phyloP scores from a whole-genome alignment of 75 land plant genomes.

The Cupressus sempervirens region DNA sequence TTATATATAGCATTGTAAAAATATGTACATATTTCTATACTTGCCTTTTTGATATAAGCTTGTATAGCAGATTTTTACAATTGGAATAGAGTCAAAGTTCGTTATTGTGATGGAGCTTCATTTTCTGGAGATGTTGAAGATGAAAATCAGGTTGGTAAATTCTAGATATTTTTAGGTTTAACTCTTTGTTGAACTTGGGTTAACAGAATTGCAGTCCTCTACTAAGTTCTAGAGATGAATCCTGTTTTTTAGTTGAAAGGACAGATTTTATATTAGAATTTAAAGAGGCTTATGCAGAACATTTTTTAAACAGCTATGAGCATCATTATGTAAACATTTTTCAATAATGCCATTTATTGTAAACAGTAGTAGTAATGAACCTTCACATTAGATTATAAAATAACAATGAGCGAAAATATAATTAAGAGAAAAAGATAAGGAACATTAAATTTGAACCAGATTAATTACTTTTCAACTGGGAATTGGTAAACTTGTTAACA shows the following conservation, averaged over 20 bases:
- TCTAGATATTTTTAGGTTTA: not conserved
- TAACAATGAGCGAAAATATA: not conserved
- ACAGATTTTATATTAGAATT: not conserved
- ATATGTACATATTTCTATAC: not conserved
- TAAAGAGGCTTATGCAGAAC: not conserved
- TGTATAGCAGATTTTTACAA: conserved; percentile 71
- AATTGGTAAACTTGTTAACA: not conserved
- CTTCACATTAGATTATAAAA: not conserved
- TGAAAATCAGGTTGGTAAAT: conserved; percentile 7
- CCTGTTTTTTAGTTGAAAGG: not conserved
- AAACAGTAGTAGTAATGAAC: not conserved
- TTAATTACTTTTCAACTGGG: not conserved
- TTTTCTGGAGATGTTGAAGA: conserved; percentile 54
- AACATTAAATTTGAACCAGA: not conserved
- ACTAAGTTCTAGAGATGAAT: not conserved
- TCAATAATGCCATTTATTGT: not conserved
- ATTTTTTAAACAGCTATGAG: not conserved
- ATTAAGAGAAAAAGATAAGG: not conserved
- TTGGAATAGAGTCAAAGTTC: conserved; percentile 88
- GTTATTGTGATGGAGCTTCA: conserved; percentile 92
- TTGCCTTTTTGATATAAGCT: not conserved
- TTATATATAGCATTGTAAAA: not conserved
- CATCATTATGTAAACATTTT: not conserved
- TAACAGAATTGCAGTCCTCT: not conserved
- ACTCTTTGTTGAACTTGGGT: not conserved